These are phyloP conservation scores for Quercus rubra DNA, from an alignment of 306 rosid species.

Conservation along the genomic window DNA sequence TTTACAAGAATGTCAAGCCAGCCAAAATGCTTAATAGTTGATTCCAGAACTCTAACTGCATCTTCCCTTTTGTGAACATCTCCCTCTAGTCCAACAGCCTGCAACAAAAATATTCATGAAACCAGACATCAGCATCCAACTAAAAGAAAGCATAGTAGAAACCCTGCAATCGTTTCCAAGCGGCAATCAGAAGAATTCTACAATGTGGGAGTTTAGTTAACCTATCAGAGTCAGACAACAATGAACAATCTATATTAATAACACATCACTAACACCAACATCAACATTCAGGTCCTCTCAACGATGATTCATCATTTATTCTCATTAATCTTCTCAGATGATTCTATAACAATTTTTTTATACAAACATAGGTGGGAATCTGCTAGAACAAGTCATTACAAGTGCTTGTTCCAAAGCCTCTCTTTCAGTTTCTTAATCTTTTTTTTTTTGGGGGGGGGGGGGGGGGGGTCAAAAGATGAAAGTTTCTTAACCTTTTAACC, in stretches of 20 bases:
- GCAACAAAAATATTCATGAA: background rate
- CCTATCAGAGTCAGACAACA: background rate
- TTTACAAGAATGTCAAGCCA: constrained; percentile 84
- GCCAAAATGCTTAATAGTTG: constrained; percentile 66
- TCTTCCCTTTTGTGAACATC: constrained; percentile 89
- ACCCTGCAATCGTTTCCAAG: background rate
- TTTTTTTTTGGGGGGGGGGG: too few relatives aligned
- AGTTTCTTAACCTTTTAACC: too few relatives aligned
- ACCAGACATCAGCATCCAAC: background rate
- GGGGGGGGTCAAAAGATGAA: too few relatives aligned
- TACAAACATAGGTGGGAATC: too few relatives aligned
- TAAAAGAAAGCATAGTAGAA: background rate
- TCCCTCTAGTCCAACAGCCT: constrained; percentile 85
- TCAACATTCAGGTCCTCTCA: background rate
- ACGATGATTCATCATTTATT: background rate
- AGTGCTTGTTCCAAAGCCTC: too few relatives aligned
- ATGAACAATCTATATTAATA: background rate
- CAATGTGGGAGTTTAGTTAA: background rate
- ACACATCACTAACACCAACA: background rate
- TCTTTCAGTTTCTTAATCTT: too few relatives aligned
- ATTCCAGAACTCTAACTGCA: constrained; percentile 65
- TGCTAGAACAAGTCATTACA: too few relatives aligned
- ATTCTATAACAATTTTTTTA: too few relatives aligned
- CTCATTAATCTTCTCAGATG: too few relatives aligned
- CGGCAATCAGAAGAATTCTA: background rate